phyloP scores from a whole-genome alignment of 1,284 basidiomycete species.

The Ceratorhiza oryzae-sativae region DNA sequence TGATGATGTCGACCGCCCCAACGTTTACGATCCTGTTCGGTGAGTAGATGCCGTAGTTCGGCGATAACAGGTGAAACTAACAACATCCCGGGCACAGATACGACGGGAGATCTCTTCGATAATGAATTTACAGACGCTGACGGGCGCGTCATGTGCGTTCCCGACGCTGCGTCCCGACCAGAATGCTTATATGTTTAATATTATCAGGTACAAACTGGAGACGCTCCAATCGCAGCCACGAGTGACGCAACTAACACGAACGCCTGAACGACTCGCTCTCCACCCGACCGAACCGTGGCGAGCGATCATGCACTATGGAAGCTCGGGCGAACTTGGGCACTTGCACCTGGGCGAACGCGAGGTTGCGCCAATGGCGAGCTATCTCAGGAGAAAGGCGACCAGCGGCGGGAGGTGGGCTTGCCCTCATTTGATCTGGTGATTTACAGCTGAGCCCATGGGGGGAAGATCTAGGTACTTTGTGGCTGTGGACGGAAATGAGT shows the following conservation, averaged over 20 bases:
- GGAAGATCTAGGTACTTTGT: slow-evolving; percentile 40
- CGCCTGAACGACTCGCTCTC: slow-evolving; percentile 18
- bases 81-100: neutral
- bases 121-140: slow-evolving; percentile 24
- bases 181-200: neutral
- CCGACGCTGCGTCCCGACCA: neutral
- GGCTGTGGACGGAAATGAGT: slow-evolving; percentile 41
- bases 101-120: slow-evolving; percentile 22
- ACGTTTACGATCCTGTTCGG: slow-evolving; percentile 33
- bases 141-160: slow-evolving; percentile 13
- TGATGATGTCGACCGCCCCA: slow-evolving; percentile 34
- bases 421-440: neutral
- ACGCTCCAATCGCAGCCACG: slow-evolving; percentile 23
- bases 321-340: slow-evolving; percentile 4
- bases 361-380: slow-evolving; percentile 14
- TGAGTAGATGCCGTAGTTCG: neutral
- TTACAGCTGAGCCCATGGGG: neutral
- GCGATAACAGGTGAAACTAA: neutral
- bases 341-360: slow-evolving; percentile 11
- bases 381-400: slow-evolving; percentile 10
- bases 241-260: slow-evolving; percentile 18
- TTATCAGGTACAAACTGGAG: slow-evolving; percentile 8
- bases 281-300: slow-evolving; percentile 33
- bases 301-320: slow-evolving; percentile 26
- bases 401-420: slow-evolving; percentile 11